Percentiles rank a stretch among this genome's conserved stretches.
phyloP scores from a whole-genome alignment of 2,329 filamentous ascomycete genomes.

The Fusarium avenaceum region DNA sequence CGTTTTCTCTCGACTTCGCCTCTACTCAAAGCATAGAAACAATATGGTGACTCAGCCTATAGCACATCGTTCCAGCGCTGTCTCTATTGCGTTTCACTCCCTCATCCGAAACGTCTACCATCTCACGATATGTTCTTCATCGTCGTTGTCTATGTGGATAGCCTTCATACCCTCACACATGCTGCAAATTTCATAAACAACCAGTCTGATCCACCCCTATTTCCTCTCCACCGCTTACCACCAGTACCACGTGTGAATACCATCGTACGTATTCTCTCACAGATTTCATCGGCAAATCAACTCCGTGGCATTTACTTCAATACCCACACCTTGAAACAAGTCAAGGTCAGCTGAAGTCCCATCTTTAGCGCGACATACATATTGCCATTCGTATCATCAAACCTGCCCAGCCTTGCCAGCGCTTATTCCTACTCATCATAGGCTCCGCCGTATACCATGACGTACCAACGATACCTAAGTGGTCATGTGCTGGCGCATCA shows the following conservation, averaged over 20 bases:
- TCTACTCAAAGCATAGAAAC: conserved; percentile 9
- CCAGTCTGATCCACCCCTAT: neutral
- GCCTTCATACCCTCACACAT: neutral
- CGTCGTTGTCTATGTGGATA: conserved; percentile 3
- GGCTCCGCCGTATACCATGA: conserved; percentile 22
- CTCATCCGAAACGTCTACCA: conserved; percentile 34
- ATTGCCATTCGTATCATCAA: conserved; percentile 13
- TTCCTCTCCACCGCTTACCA: neutral
- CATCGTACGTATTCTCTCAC: neutral
- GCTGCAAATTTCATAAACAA: neutral
- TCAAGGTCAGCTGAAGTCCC: conserved; percentile 8
- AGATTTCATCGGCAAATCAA: neutral
- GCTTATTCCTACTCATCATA: conserved; percentile 17
- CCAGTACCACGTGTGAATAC: neutral
- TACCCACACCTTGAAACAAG: conserved; percentile 19
- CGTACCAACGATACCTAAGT: conserved; percentile 6
- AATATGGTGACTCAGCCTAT: conserved; percentile 5
- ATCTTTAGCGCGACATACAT: conserved; percentile 27
- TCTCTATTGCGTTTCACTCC: conserved; percentile 34
- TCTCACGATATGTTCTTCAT: conserved; percentile 18
- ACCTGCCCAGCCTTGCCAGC: conserved; percentile 25
- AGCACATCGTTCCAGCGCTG: conserved; percentile 31
- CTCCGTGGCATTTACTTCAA: neutral
- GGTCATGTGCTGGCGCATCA: conserved; percentile 1
- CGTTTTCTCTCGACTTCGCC: neutral